Evolutionary conservation across 2,329 filamentous ascomycete genomes (phyloP), one percentile per base, ranked within the genome.

Genomic region (Calonectria pseudoturangicola): DNA sequence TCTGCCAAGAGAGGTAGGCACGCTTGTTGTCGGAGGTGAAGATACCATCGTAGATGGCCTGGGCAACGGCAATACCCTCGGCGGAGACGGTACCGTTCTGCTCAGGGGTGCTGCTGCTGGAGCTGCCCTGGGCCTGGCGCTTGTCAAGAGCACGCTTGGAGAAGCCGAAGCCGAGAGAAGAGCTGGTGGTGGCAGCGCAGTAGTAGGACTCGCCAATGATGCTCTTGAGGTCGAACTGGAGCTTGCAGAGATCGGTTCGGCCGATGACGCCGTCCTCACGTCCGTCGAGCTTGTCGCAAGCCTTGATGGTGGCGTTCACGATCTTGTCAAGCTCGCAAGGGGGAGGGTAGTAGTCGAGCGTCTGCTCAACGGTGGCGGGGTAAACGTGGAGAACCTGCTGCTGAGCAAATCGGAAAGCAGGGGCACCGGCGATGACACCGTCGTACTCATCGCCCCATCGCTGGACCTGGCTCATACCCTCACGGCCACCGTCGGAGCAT

Each of bases 241-340:
- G 66, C 62, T 69, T 69, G 72, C 72, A 74, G 12, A 85, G 77
- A 36, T 85, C 83, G 0, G 83, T 79, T 6, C 83, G 79, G 27
- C 80, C 75, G 51, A 92, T 84, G 5, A 91, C 88, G 15, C 89
- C 89, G 68, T 92, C 89, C 0, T 83, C 85, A 54, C 84, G 84
- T 7, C 90, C 89, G 68, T 92, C 90, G 7, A 92, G 82, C 9
- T 85, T 82, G 73, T 92, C 89, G 64, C 90, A 92, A 43, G 86
- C 86, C 1, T 83, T 82, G 58, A 91, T 90, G 6, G 89, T 91
- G 47, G 84, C 82, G 76, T 90, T 91, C 25, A 88, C 84, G 56
- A 91, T 90, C 76, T 86, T 87, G 7, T 84, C 82, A 16, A 90
- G 76, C 63, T 88, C 87, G 51, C 85, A 86, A 0, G 87, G 85